These are phyloP conservation scores for Scheffersomyces lignosus DNA, from an alignment of 805 yeast genomes.

Conservation along the genomic window DNA sequence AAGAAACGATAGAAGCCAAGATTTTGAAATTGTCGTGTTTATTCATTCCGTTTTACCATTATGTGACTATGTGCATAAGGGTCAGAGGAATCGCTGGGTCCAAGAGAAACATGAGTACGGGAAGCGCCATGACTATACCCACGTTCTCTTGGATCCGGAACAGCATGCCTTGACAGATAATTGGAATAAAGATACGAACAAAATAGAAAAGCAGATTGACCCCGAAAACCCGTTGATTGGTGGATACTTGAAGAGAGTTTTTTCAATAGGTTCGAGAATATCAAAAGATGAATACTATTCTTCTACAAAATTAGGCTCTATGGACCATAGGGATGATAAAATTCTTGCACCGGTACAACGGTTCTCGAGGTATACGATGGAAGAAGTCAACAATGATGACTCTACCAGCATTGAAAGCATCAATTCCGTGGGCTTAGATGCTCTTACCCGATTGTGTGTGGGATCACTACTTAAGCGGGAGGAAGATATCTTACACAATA, in stretches of 20 bases:
- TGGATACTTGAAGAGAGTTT: not conserved
- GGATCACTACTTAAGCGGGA: constrained; percentile 6
- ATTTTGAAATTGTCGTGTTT: constrained; percentile 3
- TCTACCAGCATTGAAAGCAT: not conserved
- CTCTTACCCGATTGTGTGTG: constrained; percentile 6
- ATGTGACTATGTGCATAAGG: constrained; percentile 6
- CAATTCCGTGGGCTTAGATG: not conserved
- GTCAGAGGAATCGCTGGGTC: constrained; percentile 7
- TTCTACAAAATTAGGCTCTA: not conserved
- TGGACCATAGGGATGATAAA: not conserved
- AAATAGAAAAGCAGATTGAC: constrained; percentile 12
- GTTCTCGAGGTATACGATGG: not conserved
- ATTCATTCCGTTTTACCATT: constrained; percentile 8
- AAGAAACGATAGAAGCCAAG: not conserved
- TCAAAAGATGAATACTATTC: constrained; percentile 2
- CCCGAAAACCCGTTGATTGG: constrained; percentile 1
- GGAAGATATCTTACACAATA: too few species aligned
- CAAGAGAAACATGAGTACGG: constrained; percentile 1
- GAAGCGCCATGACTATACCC: not conserved
- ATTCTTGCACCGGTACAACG: not conserved
- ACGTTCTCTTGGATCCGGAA: not conserved
- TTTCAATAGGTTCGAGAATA: not conserved
- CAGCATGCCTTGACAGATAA: constrained; percentile 6
- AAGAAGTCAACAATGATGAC: not conserved
- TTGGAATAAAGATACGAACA: constrained; percentile 5